Base-by-base conservation (phyloP, 441 rosid species). In the Metrosideros polymorpha region DNA sequence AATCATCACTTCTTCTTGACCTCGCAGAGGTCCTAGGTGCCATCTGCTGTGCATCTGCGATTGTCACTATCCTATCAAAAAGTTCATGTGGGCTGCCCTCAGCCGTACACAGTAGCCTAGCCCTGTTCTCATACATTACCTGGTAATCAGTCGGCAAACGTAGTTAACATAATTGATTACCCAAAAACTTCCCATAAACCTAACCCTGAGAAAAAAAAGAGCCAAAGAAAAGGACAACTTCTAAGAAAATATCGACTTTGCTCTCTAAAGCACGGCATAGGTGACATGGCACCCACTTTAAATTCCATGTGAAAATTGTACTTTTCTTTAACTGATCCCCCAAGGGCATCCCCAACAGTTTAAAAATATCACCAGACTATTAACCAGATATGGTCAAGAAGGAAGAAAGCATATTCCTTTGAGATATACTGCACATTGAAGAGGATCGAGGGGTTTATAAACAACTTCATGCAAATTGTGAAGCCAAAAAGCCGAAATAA, bases 121-220 rank as follows among this genome's bases (percentile, higher is more conserved):
- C 94, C 91, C 84, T 92, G 94, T 93, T 96, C 91, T 98, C 99
- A 88, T 98, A 98, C 97, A 98, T 95, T 71, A 98, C 99, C 99
- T 98, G 92, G 50, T 39, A 59, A 85, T 79, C 53, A 55, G 49
- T 45, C 7, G 1, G 2, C 25, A 32, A 75, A 85, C n/a, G 76
- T 18, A 27, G 61, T 42, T 61, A 42, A 25, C 15, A 27, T 24
- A 66, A 22, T 71, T 24, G 79, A 5, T n/a, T 3, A 39, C 47
- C 22, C 79, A 71, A 71, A 63, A 39, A 71, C 47, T 71, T 71
- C 47, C 47, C 79, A 71, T 71, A 22, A 39, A 71, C n/a, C 47
- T 39, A 39, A 71, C 15, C 79, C 79, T 22, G 47, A 71, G 43
- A 63, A 42, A 35, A 59, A 66, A 71, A 71, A 35, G 47, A 12